These are phyloP conservation scores for Raphidocelis subcapitata DNA, from an alignment of 139 green algal genomes.

Conservation along the genomic window DNA sequence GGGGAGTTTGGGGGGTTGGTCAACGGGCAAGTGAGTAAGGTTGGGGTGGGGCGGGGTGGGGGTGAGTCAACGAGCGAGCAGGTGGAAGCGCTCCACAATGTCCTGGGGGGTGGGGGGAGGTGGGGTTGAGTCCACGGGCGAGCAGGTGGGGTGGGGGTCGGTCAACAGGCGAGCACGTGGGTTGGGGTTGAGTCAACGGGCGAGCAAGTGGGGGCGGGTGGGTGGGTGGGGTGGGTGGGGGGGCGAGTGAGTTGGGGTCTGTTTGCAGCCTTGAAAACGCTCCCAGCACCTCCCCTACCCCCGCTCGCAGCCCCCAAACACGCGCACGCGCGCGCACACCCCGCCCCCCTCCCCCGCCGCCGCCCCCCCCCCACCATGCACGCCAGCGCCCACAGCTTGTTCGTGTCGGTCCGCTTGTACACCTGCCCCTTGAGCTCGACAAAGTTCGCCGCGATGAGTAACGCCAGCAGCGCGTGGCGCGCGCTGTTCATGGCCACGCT, in stretches of 20 bases:
- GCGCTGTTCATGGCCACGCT: slow-evolving; percentile 81
- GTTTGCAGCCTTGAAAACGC: too few species aligned
- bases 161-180: too few species aligned
- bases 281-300: too few species aligned
- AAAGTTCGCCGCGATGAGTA: slow-evolving; percentile 91
- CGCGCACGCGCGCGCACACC: neutral
- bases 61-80: slow-evolving; percentile 40
- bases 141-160: too few species aligned
- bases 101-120: slow-evolving; percentile 65
- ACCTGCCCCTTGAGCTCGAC: slow-evolving; percentile 89
- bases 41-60: too few species aligned
- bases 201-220: too few species aligned
- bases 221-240: too few species aligned
- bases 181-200: too few species aligned
- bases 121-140: too few species aligned
- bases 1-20: neutral
- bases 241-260: too few species aligned
- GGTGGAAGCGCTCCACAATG: slow-evolving; percentile 84
- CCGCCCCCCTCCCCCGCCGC: neutral
- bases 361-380: slow-evolving; percentile 17
- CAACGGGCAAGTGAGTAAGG: neutral
- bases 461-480: slow-evolving; percentile 74
- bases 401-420: slow-evolving; percentile 28
- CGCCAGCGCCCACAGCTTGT: slow-evolving; percentile 46
- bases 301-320: neutral